Evolutionary conservation across 371 early-diverging fungal genomes (phyloP), one percentile per base, ranked within the genome.

Genomic region (Mycotypha africana): DNA sequence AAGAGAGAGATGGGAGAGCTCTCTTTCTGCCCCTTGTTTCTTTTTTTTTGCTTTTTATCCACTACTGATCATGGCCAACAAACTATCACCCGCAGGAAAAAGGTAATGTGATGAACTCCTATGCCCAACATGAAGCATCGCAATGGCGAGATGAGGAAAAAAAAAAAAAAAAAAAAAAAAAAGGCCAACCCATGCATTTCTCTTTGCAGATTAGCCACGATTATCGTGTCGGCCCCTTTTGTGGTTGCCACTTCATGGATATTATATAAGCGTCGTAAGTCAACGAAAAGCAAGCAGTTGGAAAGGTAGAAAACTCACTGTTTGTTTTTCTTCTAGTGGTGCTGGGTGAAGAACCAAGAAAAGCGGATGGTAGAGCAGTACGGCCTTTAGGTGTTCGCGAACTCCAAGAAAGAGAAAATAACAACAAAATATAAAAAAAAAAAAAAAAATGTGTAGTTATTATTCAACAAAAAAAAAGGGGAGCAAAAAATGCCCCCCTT

Each of bases 151-250:
- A 37, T 23, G 28, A 24, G 2, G 11, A 5, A 38, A 4, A 25
- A 11, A 32, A 28, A 17, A 8, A 12, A n/a, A 12, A 7, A 9
- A 25, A 23, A 32, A 15, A 39, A 3, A 3, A 33, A 12, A 17
- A 12, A 31, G 10, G 25, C 10, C 5, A 8, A 28, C 11, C 5
- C 28, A 28, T 28, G 28, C 11, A 28, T 28, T 38, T 17, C 31
- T 15, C 21, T 14, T 26, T 3, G 22, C 47, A 72, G 73, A 51
- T 49, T 72, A 35, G 60, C 62, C 23, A 68, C 68, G 1, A 55
- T 72, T 23, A 72, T 72, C 34, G 64, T 72, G 2, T 56, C 73
- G 3, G 64, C 58, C n/a, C 73, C 73, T 9, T 59, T 72, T 44
- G 56, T 56, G 15, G 66, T 67, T 8, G 60, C 55, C 4, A 72